Percentiles rank a stretch among this genome's conserved stretches.
Evolutionary conservation across 805 yeast genomes (phyloP).

Genomic region (Metschnikowia gelsemii): DNA sequence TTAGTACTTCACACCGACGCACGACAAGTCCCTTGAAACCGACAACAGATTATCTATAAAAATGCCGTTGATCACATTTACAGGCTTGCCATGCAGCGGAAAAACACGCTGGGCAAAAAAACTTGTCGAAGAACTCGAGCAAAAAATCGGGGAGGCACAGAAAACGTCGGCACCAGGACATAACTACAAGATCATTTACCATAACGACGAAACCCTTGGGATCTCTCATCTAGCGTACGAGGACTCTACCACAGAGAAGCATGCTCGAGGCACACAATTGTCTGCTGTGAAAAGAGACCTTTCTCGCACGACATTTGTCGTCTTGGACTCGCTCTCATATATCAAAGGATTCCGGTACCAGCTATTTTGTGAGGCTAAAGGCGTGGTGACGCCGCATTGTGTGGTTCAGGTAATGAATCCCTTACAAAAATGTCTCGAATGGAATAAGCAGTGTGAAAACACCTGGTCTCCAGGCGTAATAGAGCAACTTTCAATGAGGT

Average conservation of each 20-base stretch:
- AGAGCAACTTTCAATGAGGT: conserved; percentile 72
- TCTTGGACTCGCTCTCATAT: conserved; percentile 82
- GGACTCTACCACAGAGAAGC: conserved; percentile 75
- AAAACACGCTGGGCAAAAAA: conserved; percentile 72
- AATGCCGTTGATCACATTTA: conserved; percentile 83
- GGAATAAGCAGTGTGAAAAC: conserved; percentile 50
- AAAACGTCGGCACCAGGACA: conserved; percentile 47
- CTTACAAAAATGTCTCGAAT: conserved; percentile 54
- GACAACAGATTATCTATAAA: too few species aligned
- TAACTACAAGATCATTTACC: conserved; percentile 60
- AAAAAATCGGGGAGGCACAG: conserved; percentile 40
- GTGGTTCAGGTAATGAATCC: conserved; percentile 79
- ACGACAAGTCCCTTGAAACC: too few species aligned
- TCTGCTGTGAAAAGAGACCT: conserved; percentile 86
- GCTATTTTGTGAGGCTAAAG: conserved; percentile 89
- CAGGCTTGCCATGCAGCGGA: conserved; percentile 87
- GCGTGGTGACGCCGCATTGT: conserved; percentile 75
- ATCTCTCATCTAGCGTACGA: conserved; percentile 65
- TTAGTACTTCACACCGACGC: too few species aligned
- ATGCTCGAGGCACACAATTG: conserved; percentile 79
- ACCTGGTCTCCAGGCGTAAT: conserved; percentile 68
- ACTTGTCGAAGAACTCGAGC: conserved; percentile 49
- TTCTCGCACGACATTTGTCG: conserved; percentile 66
- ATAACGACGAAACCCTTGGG: conserved; percentile 76
- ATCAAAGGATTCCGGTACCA: conserved; percentile 96